A percentile compares a stretch with the other conserved stretches of the same genome.
phyloP scores from a whole-genome alignment of 805 yeast genomes.

The Kuraishia borneana region DNA sequence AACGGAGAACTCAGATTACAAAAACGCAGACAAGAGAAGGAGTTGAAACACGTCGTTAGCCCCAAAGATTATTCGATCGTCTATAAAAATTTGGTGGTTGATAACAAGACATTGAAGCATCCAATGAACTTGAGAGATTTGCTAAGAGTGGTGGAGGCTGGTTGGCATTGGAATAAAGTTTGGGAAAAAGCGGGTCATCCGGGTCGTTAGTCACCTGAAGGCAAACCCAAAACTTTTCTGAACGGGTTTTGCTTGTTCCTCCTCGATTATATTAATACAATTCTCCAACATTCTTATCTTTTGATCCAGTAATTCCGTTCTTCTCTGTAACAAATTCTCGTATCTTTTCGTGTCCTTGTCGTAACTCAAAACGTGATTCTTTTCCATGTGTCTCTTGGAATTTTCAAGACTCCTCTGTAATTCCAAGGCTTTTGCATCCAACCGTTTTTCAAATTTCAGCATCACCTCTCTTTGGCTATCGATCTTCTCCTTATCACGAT shows the following conservation, averaged over 20 bases:
- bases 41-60: constrained; percentile 19
- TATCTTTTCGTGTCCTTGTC: constrained; percentile 3
- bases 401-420: constrained; percentile 8
- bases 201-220: background rate
- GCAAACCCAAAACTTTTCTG: background rate
- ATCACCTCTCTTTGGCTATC: constrained; percentile 11
- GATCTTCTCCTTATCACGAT: constrained; percentile 16
- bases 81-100: constrained; percentile 59
- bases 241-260: constrained; percentile 4
- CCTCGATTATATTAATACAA: constrained; percentile 28
- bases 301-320: constrained; percentile 63
- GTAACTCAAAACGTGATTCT: constrained; percentile 4
- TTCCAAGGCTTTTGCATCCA: constrained; percentile 5
- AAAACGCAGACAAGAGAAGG: constrained; percentile 12
- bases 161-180: constrained; percentile 72
- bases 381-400: constrained; percentile 8
- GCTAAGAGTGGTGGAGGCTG: constrained; percentile 60
- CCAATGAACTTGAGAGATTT: constrained; percentile 71
- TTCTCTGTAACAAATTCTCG: constrained; percentile 27
- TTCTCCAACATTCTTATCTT: constrained; percentile 61
- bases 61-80: constrained; percentile 46
- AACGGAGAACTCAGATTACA: constrained; percentile 14
- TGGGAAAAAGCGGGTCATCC: constrained; percentile 35
- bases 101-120: constrained; percentile 52
- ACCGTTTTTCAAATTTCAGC: constrained; percentile 5